Base-by-base conservation (phyloP, 305 asterid genomes). In the Salvia sclarea region DNA sequence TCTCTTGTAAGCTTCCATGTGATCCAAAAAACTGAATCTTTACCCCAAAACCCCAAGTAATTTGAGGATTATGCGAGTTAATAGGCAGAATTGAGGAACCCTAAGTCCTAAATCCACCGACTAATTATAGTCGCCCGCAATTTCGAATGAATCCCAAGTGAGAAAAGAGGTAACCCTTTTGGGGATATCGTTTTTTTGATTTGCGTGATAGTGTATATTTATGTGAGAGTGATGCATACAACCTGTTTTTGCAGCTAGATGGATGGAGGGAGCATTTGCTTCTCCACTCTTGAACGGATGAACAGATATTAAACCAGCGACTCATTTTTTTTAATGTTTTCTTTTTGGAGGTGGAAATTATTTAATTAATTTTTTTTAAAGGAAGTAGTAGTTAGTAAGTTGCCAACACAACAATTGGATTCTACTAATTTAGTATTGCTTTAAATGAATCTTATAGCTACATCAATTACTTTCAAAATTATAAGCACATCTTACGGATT, bases 1-100 rank as follows among this genome's bases (percentile, higher is more conserved):
- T 81, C 89, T 84, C 95, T 82, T 91, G 83, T 91, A 93, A 81
- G 87, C 88, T 82, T 93, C 98, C 97, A 91, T 93, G 50, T 76
- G 65, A 65, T 69, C 16, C 64, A 71, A 59, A 61, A 70, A 52
- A 66, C 50, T 44, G 61, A 74, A 75, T 44, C 76, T 79, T 61
- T 53, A 21, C 53, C 50, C 1, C 3, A 49, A 69, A 38, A 66
- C 30, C 50, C 24, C 25, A 48, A 35, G 17, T 33, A 57, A 12
- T 21, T 11, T 12, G 11, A 28, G 65, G 61, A 56, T 28, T 62
- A 28, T 5, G 72, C 58, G 6, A 16, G 61, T 21, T 30, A 58
- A 10, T 11, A 22, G 52, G 21, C 10, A 35, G 52, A 38, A 61
- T 14, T 5, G 20, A 16, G 66, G 47, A 79, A 75, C 83, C 83